phyloP scores from a whole-genome alignment of 148 eudicot genomes.

The Fagopyrum esculentum region DNA sequence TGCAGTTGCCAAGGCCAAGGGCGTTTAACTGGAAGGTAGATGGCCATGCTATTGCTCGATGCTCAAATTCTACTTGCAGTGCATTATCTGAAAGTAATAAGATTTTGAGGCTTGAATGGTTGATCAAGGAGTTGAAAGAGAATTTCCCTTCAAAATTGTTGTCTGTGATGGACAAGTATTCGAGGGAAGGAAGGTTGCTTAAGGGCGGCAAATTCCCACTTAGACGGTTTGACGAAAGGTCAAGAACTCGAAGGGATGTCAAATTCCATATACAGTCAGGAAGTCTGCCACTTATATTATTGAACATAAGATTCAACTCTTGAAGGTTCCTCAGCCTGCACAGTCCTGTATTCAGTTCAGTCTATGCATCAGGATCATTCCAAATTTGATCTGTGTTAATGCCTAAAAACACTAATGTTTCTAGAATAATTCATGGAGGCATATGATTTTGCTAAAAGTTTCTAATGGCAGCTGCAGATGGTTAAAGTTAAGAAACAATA shows the following conservation, averaged over 20 bases:
- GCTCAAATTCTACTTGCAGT: background rate
- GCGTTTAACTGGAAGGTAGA: background rate
- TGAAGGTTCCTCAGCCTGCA: slow-evolving; percentile 5
- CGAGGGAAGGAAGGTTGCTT: background rate
- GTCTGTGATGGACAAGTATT: background rate
- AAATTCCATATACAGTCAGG: slow-evolving; percentile 4
- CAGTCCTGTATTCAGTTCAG: background rate
- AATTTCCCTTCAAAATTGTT: slow-evolving; percentile 4
- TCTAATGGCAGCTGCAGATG: background rate
- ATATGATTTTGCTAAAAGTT: background rate
- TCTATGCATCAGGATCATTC: too few relatives aligned
- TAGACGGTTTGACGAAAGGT: background rate
- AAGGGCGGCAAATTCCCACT: background rate
- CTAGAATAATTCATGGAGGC: background rate
- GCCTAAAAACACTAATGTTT: too few relatives aligned
- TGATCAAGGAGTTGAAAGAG: background rate
- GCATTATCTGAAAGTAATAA: background rate
- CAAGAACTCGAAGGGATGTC: slow-evolving; percentile 4
- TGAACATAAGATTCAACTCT: background rate
- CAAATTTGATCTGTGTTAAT: too few relatives aligned
- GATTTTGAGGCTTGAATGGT: background rate
- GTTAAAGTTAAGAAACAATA: background rate
- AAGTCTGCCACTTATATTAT: background rate
- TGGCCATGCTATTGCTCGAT: background rate
- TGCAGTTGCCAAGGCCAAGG: slow-evolving; percentile 1